Conservation (phyloP, 805 yeast species). For the Danielia reshetovae region DNA sequence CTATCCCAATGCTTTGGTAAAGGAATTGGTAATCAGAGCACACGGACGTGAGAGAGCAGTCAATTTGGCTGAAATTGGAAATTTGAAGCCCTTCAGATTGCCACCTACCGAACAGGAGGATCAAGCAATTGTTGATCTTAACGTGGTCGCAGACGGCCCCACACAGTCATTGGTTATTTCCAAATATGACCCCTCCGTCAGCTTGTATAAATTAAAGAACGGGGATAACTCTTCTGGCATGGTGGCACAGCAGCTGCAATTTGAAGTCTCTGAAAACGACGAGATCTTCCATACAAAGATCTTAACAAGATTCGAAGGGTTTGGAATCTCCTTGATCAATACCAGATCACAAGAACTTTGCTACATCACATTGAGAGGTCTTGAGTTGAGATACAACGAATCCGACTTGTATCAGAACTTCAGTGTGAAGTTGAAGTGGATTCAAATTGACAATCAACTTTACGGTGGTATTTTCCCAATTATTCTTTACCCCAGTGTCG, state of each 20-base stretch:
- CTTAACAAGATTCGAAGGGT: slow-evolving; percentile 69
- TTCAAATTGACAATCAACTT: slow-evolving; percentile 89
- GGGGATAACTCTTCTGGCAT: slow-evolving; percentile 23
- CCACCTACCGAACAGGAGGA: slow-evolving; percentile 42
- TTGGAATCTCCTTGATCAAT: slow-evolving; percentile 83
- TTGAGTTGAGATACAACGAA: slow-evolving; percentile 76
- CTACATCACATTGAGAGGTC: slow-evolving; percentile 76
- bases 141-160: slow-evolving; percentile 96
- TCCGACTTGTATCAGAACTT: slow-evolving; percentile 80
- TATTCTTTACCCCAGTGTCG: slow-evolving; percentile 80
- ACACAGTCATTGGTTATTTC: slow-evolving; percentile 83
- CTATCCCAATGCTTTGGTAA: slow-evolving; percentile 83
- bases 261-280: slow-evolving; percentile 53
- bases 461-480: slow-evolving; percentile 88
- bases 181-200: slow-evolving; percentile 71
- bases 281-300: slow-evolving; percentile 52
- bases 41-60: slow-evolving; percentile 73
- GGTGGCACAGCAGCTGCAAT: slow-evolving; percentile 38
- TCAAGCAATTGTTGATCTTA: slow-evolving; percentile 67
- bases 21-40: slow-evolving; percentile 71
- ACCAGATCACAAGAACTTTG: slow-evolving; percentile 70
- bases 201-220: slow-evolving; percentile 60
- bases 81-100: slow-evolving; percentile 77
- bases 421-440: slow-evolving; percentile 84
- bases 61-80: slow-evolving; percentile 91